A percentile compares a stretch with the other conserved stretches of the same genome.
phyloP scores from a whole-genome alignment of 1,139 yeast genomes.

The Debaryomyces subglobosus region DNA sequence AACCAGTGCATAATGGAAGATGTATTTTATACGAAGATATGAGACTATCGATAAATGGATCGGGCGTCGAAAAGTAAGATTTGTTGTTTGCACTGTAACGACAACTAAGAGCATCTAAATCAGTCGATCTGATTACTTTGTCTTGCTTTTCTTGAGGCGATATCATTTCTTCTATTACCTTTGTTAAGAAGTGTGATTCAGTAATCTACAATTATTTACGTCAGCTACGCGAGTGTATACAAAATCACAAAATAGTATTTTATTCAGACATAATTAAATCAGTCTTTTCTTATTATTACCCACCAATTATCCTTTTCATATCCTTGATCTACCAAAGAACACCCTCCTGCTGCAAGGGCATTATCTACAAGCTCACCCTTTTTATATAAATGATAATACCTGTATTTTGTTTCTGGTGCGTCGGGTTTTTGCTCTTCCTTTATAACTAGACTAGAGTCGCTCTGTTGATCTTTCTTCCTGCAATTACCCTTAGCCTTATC shows the following conservation, averaged over 20 bases:
- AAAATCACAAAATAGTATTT: background rate
- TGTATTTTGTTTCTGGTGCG: conserved; percentile 58
- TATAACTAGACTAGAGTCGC: conserved; percentile 17
- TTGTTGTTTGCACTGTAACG: conserved; percentile 59
- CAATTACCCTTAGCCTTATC: conserved; percentile 19
- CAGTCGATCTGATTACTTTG: conserved; percentile 68
- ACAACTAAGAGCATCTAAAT: conserved; percentile 82
- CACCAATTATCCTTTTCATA: conserved; percentile 98
- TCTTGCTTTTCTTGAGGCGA: conserved; percentile 46
- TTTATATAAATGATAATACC: conserved; percentile 86
- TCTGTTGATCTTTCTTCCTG: conserved; percentile 15
- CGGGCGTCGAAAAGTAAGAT: conserved; percentile 55
- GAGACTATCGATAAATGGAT: conserved; percentile 49
- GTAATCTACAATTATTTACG: background rate
- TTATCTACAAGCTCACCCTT: conserved; percentile 81
- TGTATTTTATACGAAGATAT: conserved; percentile 42
- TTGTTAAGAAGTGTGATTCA: background rate
- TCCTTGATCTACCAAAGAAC: conserved; percentile 64
- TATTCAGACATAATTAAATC: background rate
- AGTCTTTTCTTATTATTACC: conserved; percentile 37
- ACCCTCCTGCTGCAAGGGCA: conserved; percentile 68
- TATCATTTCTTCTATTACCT: conserved; percentile 25
- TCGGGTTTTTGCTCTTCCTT: conserved; percentile 7
- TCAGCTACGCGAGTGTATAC: background rate
- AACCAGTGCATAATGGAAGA: conserved; percentile 43